These are phyloP conservation scores for Symbiodinium pilosum DNA, from an alignment of 73 alveolate genomes.

Conservation along the genomic window DNA sequence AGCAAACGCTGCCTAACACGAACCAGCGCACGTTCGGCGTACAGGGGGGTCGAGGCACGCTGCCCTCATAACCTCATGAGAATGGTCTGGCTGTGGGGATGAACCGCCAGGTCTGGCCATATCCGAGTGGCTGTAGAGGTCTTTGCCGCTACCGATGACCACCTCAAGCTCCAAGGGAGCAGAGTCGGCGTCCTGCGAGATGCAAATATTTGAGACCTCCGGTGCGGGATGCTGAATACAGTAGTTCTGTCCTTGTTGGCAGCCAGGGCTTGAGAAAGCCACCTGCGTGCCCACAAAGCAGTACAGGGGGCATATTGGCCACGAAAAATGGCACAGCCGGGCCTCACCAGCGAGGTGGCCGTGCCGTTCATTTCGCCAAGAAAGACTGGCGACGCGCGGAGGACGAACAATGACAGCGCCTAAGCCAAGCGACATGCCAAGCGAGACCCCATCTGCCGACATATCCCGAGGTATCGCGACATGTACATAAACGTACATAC, in stretches of 20 bases:
- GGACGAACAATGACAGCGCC: conserved; percentile 65
- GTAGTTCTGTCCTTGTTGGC: neutral
- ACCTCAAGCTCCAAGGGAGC: conserved; percentile 64
- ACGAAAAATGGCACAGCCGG: no score
- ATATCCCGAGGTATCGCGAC: no score
- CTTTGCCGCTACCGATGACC: conserved; percentile 25
- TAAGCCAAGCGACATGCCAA: neutral
- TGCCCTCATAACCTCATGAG: conserved; percentile 67
- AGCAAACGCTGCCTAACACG: conserved; percentile 7
- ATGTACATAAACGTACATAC: no score
- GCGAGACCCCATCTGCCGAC: no score
- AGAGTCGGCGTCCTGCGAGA: neutral
- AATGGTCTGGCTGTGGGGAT: neutral
- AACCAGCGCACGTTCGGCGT: conserved; percentile 89
- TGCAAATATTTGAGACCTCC: neutral
- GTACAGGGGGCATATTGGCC: no score
- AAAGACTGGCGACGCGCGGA: conserved; percentile 82
- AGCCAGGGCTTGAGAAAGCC: conserved; percentile 82
- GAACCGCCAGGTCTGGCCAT: neutral
- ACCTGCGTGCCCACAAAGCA: no score
- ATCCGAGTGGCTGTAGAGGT: conserved; percentile 44
- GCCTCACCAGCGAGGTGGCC: conserved; percentile 90
- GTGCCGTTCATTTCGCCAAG: conserved; percentile 92
- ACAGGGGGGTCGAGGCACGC: conserved; percentile 93
- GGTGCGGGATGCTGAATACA: no score